Percentiles rank a stretch among this genome's conserved stretches.
These are phyloP conservation scores for Ophiostoma sp. DNA, from an alignment of 2,329 filamentous ascomycete genomes.

Conservation along the genomic window DNA sequence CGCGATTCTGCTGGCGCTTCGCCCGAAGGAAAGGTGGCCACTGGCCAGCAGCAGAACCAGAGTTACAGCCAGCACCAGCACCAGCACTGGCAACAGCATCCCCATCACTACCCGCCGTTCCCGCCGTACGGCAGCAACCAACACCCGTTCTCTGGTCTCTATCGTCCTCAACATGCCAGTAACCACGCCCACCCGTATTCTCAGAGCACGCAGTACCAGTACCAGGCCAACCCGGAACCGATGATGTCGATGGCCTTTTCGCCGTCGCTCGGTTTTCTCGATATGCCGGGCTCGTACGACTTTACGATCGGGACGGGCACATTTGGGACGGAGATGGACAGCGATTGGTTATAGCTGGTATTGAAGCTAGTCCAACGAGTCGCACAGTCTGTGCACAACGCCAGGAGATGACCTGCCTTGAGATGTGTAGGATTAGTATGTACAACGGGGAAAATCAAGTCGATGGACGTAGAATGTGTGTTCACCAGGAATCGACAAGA, in stretches of 20 bases:
- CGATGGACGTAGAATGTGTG: too few relatives aligned
- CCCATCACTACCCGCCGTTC: background rate
- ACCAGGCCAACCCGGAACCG: slow-evolving; percentile 12
- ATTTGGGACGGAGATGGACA: slow-evolving; percentile 19
- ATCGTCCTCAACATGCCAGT: background rate
- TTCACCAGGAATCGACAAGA: background rate
- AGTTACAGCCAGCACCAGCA: background rate
- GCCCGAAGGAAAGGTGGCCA: background rate
- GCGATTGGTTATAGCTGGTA: slow-evolving; percentile 16
- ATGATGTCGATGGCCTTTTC: background rate
- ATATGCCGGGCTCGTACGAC: slow-evolving; percentile 19
- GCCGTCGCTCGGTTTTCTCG: slow-evolving; percentile 20
- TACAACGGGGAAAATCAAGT: too few relatives aligned
- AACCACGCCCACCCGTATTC: background rate
- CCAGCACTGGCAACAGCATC: background rate
- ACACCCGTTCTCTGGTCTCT: background rate
- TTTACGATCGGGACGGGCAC: slow-evolving; percentile 16
- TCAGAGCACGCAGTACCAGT: background rate
- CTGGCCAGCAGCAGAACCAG: background rate
- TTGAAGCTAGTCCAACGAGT: background rate
- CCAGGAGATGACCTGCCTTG: too few relatives aligned
- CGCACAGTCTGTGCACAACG: background rate
- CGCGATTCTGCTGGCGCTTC: background rate
- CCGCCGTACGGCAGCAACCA: background rate
- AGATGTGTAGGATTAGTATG: too few relatives aligned